These are phyloP conservation scores for Wickerhamiella musiphila DNA, from an alignment of 805 yeast genomes.

Conservation along the genomic window DNA sequence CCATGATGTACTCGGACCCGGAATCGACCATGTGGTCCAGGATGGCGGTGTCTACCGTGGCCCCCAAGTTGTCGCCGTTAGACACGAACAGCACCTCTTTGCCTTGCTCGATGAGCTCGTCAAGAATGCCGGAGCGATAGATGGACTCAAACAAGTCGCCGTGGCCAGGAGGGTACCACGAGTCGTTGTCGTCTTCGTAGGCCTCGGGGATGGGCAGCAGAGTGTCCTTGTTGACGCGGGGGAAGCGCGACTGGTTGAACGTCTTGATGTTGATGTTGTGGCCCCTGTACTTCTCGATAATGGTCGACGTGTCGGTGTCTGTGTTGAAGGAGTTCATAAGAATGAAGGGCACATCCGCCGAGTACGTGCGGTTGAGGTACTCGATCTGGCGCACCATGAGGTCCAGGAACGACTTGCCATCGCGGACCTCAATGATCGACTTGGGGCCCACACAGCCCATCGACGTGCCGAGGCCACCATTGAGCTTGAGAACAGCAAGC, in stretches of 20 bases:
- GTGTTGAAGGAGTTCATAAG: constrained; percentile 99
- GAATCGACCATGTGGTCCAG: constrained; percentile 85
- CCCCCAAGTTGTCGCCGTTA: constrained; percentile 96
- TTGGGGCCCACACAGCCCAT: constrained; percentile 99
- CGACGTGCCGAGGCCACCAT: constrained; percentile 97
- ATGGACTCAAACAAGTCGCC: constrained; percentile 92
- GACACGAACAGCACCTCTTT: constrained; percentile 91
- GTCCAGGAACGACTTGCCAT: constrained; percentile 93
- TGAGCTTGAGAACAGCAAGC: constrained; percentile 86
- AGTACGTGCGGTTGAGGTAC: constrained; percentile 75
- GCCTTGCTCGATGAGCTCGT: constrained; percentile 75
- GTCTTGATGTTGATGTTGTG: constrained; percentile 90
- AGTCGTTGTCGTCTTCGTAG: constrained; percentile 53
- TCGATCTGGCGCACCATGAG: constrained; percentile 93
- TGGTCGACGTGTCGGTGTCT: constrained; percentile 83
- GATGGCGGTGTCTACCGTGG: constrained; percentile 85
- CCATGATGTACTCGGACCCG: constrained; percentile 91
- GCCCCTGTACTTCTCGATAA: constrained; percentile 91
- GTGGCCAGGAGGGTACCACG: constrained; percentile 99
- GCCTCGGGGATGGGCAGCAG: constrained; percentile 80
- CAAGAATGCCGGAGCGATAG: constrained; percentile 80
- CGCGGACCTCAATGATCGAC: constrained; percentile 95
- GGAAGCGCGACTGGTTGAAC: constrained; percentile 95
- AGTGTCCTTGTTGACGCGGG: constrained; percentile 92
- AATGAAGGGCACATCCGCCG: constrained; percentile 85